phyloP scores from a whole-genome alignment of 2,329 filamentous ascomycete species.

The Metarhizium sp. region DNA sequence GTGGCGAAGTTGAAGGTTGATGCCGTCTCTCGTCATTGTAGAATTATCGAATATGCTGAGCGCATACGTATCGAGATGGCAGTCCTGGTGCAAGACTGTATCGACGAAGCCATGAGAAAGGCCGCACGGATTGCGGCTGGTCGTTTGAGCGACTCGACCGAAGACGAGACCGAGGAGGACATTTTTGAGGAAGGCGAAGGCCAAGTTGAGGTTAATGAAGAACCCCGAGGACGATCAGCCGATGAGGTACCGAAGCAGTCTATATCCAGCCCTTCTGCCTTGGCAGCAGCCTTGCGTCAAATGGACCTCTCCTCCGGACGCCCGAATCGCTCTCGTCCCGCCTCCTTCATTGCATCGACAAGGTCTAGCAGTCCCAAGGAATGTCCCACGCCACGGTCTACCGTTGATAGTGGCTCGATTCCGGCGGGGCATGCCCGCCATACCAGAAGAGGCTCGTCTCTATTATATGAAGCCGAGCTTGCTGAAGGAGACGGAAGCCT shows the following conservation, averaged over 20 bases:
- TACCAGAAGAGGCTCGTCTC: constrained; percentile 61
- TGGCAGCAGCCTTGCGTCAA: constrained; percentile 44
- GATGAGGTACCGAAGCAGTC: constrained; percentile 9
- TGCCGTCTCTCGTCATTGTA: constrained; percentile 80
- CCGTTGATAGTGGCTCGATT: constrained; percentile 47
- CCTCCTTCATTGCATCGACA: constrained; percentile 55
- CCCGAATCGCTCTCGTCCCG: constrained; percentile 36
- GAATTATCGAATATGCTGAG: constrained; percentile 92
- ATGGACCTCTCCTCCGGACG: constrained; percentile 23
- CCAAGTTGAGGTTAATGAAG: constrained; percentile 6
- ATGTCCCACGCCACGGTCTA: constrained; percentile 82
- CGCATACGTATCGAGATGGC: constrained; percentile 91
- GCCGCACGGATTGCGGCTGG: constrained; percentile 82
- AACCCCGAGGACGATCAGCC: constrained; percentile 9
- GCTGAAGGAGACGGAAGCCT: constrained; percentile 84
- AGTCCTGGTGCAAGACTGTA: constrained; percentile 88
- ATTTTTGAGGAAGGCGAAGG: constrained; percentile 10
- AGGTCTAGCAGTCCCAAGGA: constrained; percentile 85
- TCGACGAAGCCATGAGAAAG: constrained; percentile 83
- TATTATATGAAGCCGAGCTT: constrained; percentile 74
- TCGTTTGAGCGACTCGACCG: constrained; percentile 68
- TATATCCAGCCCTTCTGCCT: constrained; percentile 35
- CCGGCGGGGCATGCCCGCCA: constrained; percentile 49
- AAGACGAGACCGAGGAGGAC: constrained; percentile 40
- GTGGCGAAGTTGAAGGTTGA: constrained; percentile 85